Base-by-base conservation (phyloP, 2,329 filamentous ascomycete species). In the Curvularia eragrostidis region DNA sequence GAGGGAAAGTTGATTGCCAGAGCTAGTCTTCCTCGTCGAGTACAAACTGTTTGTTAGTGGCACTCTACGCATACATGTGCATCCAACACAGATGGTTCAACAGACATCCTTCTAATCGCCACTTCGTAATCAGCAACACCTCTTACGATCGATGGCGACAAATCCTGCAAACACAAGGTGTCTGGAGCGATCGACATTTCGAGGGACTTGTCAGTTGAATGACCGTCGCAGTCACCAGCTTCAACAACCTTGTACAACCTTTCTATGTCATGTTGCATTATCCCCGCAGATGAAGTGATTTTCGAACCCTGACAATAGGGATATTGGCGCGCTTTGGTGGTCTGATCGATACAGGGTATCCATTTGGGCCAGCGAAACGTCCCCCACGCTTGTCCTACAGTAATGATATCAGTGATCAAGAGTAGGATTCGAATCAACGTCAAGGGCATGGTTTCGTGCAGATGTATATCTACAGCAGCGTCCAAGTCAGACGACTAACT, bases 111-210 rank as follows among this genome's bases (percentile, higher is more conserved):
- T 47, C 12, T 19, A 26, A 41, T 19, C 8, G 23, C n/a, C 13
- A 43, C 28, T 56, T 36, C 23, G 34, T 39, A 7, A 30, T 39
- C 19, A 43, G 23, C 52, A 23, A 21, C 7, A 36, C 24, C 10
- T 18, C 15, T 19, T 43, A 15, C 15, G 7, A 46, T 36, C 26
- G 18, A 39, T 48, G 26, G 19, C 24, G 36, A 26, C 28, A 28
- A 28, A 7, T 28, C 38, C 38, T 12, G 43, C 28, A 43, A 36
- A 28, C 43, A 10, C 6, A 36, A 26, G 19, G 19, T 47, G 39
- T 42, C 28, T 38, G 54, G 36, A 54, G 49, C 38, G 50, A 42
- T 30, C 36, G 30, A 48, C 50, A 21, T 57, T 48, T n/a, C 6
- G 34, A 43, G 24, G 48, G 18, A 43, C 36, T 28, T 48, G 49